Evolutionary conservation across 2,329 filamentous ascomycete species (phyloP).

Genomic region (Pseudogymnoascus verrucosus): DNA sequence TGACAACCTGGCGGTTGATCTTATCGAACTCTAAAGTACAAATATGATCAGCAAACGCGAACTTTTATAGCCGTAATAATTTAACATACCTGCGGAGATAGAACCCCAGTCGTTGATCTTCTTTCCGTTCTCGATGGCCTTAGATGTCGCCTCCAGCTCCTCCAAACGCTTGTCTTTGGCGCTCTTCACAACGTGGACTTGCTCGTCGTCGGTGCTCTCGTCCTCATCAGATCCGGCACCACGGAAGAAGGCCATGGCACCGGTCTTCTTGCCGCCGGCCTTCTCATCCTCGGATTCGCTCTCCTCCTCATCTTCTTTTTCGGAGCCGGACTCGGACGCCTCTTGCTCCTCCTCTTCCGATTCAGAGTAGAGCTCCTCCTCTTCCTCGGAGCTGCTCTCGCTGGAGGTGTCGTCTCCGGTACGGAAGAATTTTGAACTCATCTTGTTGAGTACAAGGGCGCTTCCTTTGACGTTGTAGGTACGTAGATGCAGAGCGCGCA

Average conservation of each 20-base stretch:
- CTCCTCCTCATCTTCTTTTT: conserved; percentile 45
- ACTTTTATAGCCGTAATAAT: not conserved
- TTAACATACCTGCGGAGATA: conserved; percentile 69
- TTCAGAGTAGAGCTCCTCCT: conserved; percentile 87
- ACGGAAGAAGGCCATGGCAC: conserved; percentile 77
- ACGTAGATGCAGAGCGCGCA: conserved; percentile 8
- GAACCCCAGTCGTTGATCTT: conserved; percentile 98
- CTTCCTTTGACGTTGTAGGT: conserved; percentile 9
- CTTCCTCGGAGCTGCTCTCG: conserved; percentile 86
- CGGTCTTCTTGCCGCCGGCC: conserved; percentile 55
- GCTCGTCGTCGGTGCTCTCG: conserved; percentile 77
- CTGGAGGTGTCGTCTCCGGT: conserved; percentile 67
- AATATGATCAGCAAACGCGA: not conserved
- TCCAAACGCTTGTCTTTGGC: conserved; percentile 96
- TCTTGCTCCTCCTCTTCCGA: conserved; percentile 57
- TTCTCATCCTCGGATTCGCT: conserved; percentile 51
- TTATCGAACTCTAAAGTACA: conserved; percentile 74
- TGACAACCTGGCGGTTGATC: conserved; percentile 76
- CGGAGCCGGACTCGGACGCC: conserved; percentile 32
- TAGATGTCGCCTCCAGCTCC: conserved; percentile 83
- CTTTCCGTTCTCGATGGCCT: conserved; percentile 88
- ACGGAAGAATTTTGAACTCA: conserved; percentile 10
- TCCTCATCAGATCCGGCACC: conserved; percentile 65
- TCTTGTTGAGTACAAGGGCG: conserved; percentile 9
- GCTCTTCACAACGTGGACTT: conserved; percentile 82